Base-by-base conservation (phyloP, 768 basidiomycete species). In the Epithele typhae region DNA sequence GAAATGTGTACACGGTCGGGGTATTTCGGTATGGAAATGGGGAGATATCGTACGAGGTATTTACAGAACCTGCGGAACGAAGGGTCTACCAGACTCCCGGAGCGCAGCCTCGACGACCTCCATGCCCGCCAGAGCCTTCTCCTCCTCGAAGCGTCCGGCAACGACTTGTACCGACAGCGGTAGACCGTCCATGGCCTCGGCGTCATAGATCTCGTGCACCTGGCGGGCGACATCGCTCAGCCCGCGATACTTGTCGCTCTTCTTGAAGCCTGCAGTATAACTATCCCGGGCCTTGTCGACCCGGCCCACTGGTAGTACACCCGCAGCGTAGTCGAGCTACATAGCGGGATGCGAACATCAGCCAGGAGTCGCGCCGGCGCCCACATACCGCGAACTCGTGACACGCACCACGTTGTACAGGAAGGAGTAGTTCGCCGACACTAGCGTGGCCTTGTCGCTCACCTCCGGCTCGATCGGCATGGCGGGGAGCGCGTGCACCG, bases 121-220 rank as follows among this genome's bases (percentile, higher is more conserved):
- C 66, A 76, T 76, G 3, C 72, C 72, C 48, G 68, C 68, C 32
- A 78, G 45, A 2, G 72, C 73, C 19, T 68, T 69, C 58, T 78
- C 76, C 55, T 78, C 76, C 45, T 74, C 68, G 5, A 72, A 59
- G 11, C 72, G 65, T 24, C 61, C 62, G 1, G 73, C 74, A 8
- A 71, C 59, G 35, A 77, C 53, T 53, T 76, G 72, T 19, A 77
- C 58, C 2, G 69, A 68, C 3, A 77, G 59, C 0, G 75, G 75
- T 21, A 76, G 64, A 12, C 73, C 75, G 25, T 70, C 59, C 69
- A 76, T 73, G 35, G 65, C 64, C 19, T 48, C 45, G 6, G 67
- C 52, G 41, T 74, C 68, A 48, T 76, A 78, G 48, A 70, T 59
- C 22, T 64, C 59, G 56, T 70, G 75, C 21, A 69, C 63, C 17